phyloP scores from a whole-genome alignment of 1,139 yeast species.

The Saccharomyces hybrid region DNA sequence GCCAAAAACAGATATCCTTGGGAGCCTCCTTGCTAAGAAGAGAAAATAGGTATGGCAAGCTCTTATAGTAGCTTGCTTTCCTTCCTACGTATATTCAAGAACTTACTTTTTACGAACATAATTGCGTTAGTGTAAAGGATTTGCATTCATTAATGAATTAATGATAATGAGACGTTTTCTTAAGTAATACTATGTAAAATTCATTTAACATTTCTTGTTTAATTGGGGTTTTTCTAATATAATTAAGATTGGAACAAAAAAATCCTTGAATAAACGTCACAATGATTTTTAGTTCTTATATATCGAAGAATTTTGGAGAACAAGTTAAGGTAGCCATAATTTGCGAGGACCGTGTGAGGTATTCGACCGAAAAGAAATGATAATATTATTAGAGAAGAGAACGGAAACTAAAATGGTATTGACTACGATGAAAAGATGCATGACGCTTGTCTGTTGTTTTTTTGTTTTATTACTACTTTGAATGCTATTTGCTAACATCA shows the following conservation, averaged over 20 bases:
- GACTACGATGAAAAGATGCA: not conserved
- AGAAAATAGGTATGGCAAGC: slow-evolving; percentile 7
- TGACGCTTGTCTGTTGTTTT: not conserved
- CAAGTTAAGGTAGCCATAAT: not conserved
- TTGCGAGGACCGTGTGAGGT: not conserved
- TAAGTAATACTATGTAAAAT: not conserved
- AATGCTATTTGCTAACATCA: not conserved
- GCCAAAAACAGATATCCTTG: slow-evolving; percentile 26
- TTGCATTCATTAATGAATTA: not conserved
- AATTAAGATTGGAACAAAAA: not conserved
- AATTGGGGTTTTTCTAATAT: not conserved
- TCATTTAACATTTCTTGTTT: not conserved
- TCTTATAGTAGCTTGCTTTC: not conserved
- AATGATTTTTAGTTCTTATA: not conserved
- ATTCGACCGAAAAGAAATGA: not conserved
- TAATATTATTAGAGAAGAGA: not conserved
- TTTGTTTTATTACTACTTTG: not conserved
- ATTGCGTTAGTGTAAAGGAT: not conserved
- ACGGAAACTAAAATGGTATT: not conserved
- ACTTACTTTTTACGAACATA: not conserved
- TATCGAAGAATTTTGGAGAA: not conserved
- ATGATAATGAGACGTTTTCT: not conserved
- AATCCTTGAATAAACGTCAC: not conserved
- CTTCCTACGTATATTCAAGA: not conserved
- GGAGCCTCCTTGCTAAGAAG: slow-evolving; percentile 21